Base-by-base conservation (phyloP, 495 filamentous ascomycete genomes). In the Penicillium chermesinum region DNA sequence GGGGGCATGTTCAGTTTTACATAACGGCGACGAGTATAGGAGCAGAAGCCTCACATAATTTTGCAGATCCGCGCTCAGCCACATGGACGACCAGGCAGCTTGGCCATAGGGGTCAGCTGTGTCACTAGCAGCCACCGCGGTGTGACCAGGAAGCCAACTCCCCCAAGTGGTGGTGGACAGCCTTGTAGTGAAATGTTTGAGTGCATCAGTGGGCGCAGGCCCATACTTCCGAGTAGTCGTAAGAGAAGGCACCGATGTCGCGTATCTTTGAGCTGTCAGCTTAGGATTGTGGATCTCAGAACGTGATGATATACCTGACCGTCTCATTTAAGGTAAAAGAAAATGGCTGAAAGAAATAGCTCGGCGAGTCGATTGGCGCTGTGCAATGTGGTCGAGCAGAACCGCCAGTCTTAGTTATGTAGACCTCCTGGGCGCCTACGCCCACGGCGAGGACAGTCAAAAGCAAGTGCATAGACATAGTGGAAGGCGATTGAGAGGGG, bases 41-140 rank as follows among this genome's bases (percentile, higher is more conserved):
- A n/a, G n/a, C n/a, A n/a, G n/a, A 5, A 10, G 25, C 4, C 25
- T 30, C 25, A 62, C 59, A 18, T 65, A 70, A 38, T 65, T 57
- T 12, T 56, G 37, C 12, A 63, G 48, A 48, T 48, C 57, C 9
- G 54, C 62, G 6, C 55, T 27, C 19, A 53, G 20, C 66, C 66
- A 70, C 42, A 63, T 60, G 1, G 61, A 63, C 8, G 59, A 62
- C 58, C 63, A 70, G 3, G 66, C 64, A 21, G 61, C 58, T 52
- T 67, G 66, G 13, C 63, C 66, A 40, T 67, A 66, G 7, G 50
- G 52, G 25, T 63, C 64, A 9, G 41, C 42, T 0, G 50, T 55
- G 39, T 67, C 64, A 14, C 59, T 67, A 6, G 62, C 64, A 35
- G 44, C 55, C 38, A 67, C 59, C 0, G 16, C 18, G 0, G 64